Conservation (phyloP, 495 filamentous ascomycete species). For the Ascodesmis nigricans region DNA sequence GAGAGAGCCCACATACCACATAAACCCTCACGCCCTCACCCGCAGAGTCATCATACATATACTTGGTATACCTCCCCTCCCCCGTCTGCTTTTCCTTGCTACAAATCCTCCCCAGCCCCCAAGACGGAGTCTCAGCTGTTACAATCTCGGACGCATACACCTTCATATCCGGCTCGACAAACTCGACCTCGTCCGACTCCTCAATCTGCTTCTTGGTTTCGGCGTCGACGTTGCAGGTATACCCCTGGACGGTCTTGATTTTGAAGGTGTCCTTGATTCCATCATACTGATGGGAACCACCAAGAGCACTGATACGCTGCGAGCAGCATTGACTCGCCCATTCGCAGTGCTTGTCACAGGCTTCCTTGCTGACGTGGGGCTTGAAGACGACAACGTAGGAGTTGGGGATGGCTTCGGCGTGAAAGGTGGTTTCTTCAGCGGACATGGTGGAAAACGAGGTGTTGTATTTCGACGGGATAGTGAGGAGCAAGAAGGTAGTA, state of each 20-base stretch:
- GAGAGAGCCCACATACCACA: too few species aligned
- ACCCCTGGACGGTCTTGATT: constrained; percentile 19
- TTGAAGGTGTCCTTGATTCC: constrained; percentile 23
- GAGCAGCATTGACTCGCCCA: constrained; percentile 8
- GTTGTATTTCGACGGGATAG: too few species aligned
- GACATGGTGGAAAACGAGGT: too few species aligned
- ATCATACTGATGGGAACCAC: constrained; percentile 1
- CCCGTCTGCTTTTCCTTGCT: constrained; percentile 21
- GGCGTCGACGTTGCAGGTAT: constrained; percentile 23
- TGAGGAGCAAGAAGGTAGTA: too few species aligned
- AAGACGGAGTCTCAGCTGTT: constrained; percentile 27
- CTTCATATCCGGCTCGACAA: constrained; percentile 27
- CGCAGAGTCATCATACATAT: constrained; percentile 34
- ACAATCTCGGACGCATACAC: constrained; percentile 23
- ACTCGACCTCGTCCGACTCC: constrained; percentile 21
- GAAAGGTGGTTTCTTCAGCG: too few species aligned
- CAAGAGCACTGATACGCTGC: too few species aligned
- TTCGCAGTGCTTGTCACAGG: constrained; percentile 22
- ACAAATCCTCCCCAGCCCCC: constrained; percentile 36
- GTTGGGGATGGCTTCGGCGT: too few species aligned
- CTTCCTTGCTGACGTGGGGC: constrained; percentile 21
- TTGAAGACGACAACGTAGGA: constrained; percentile 35
- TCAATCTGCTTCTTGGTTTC: constrained; percentile 22
- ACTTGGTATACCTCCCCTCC: constrained; percentile 24
- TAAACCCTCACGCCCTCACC: constrained; percentile 28